Base-by-base conservation (phyloP, 768 basidiomycete genomes). In the Pulveroboletus sp. region DNA sequence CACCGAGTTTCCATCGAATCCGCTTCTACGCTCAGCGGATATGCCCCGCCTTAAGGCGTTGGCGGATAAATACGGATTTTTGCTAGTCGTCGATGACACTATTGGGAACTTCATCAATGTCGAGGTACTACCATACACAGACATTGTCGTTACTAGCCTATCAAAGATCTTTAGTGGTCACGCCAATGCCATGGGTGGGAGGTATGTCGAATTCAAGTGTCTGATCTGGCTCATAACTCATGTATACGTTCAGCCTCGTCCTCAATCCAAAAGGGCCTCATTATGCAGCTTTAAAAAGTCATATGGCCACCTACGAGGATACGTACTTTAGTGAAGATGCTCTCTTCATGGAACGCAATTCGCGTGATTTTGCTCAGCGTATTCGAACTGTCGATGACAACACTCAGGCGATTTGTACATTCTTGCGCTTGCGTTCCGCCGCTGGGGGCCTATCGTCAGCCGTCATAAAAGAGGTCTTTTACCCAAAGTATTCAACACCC, bases 331-430 rank as follows among this genome's bases (percentile, higher is more conserved):
- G 81, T 61, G 89, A 93, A 65, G 95, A 99, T 62, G 93, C 90
- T 37, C 82, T 97, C 49, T 95, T 84, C 75, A 89, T 99, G 88
- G 95, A 99, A 65, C 88, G 94, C 57, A 99, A 99, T 71, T 98
- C 95, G 15, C 89, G 95, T 44, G 85, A 96, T 70, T 97, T 95
- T 73, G 70, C 76, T 45, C 74, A 72, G 8, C 89, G 95, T 47
- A 78, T 93, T 57, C 74, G 74, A 48, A 65, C 73, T 46, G 91
- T 95, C 68, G 91, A 98, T 66, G 66, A 68, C 30, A 98, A 95
- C 66, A 75, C 94, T 4, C 84, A 91, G 63, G 79, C 79, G 39
- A 73, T 94, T 49, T 94, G 92, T 67, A 85, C 89, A 47, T 81
- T 86, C 64, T 74, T 99, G 27, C 77, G 74, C 35, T 74, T 80